A percentile compares a stretch with the other conserved stretches of the same genome.
Conservation (phyloP, 2,329 filamentous ascomycete species). For the Venturia effusa region DNA sequence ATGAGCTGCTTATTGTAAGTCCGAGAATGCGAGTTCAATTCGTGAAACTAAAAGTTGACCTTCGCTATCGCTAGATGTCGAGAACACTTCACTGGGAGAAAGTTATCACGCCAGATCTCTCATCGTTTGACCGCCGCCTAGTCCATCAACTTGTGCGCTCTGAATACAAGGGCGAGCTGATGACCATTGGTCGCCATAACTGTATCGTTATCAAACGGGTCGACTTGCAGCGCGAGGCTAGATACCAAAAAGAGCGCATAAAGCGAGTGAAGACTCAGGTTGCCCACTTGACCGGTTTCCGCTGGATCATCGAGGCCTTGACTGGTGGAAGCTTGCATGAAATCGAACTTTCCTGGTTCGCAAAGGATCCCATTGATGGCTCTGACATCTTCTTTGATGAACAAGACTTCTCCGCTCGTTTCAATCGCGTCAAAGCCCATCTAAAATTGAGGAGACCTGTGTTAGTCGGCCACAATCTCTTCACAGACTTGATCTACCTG, state of each 20-base stretch:
- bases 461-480: constrained; percentile 54
- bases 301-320: constrained; percentile 40
- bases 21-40: background rate
- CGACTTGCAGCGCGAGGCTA: constrained; percentile 33
- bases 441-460: constrained; percentile 38
- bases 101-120: constrained; percentile 11
- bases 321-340: constrained; percentile 25
- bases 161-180: constrained; percentile 40
- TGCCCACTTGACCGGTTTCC: constrained; percentile 31
- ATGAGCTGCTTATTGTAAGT: constrained; percentile 11
- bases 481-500: constrained; percentile 53
- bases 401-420: background rate
- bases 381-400: constrained; percentile 1
- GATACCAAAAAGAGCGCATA: constrained; percentile 20
- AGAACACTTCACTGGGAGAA: background rate
- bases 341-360: constrained; percentile 27
- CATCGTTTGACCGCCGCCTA: constrained; percentile 50
- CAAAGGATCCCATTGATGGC: constrained; percentile 24
- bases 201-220: constrained; percentile 32
- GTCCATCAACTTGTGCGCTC: constrained; percentile 55
- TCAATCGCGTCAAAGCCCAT: constrained; percentile 13
- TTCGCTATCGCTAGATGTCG: background rate
- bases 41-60: background rate
- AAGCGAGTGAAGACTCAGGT: constrained; percentile 30
- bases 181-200: constrained; percentile 31